Evolutionary conservation across 2,329 filamentous ascomycete species (phyloP).

Genomic region (Bretziella fagacearum): DNA sequence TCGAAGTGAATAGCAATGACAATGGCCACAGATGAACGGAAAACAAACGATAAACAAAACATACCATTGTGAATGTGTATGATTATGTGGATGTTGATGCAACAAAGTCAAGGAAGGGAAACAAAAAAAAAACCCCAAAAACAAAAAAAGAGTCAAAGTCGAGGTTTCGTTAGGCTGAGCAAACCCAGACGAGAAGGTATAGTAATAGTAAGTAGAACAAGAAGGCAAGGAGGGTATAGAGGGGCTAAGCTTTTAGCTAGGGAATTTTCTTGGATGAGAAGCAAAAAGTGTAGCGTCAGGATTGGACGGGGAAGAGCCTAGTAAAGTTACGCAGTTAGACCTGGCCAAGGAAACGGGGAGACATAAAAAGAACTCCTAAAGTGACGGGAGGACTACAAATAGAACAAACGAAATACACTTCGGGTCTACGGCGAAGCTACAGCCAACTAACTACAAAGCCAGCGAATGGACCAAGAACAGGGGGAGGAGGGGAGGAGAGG

Average conservation of each 20-base stretch:
- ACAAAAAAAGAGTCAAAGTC: conserved; percentile 3
- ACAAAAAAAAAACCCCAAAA: conserved; percentile 1
- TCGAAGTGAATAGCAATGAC: neutral
- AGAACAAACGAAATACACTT: neutral
- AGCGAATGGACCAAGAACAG: neutral
- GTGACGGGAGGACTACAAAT: no score
- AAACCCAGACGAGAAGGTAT: neutral
- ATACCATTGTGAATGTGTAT: conserved; percentile 13
- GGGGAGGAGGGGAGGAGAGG: conserved; percentile 6
- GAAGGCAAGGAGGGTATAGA: neutral
- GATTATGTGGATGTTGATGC: neutral
- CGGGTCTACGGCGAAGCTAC: neutral
- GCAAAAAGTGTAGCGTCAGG: no score
- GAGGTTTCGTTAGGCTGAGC: conserved; percentile 10
- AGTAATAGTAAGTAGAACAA: neutral
- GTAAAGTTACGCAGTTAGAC: no score
- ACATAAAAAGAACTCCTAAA: neutral
- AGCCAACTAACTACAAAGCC: neutral
- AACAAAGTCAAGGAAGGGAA: conserved; percentile 5
- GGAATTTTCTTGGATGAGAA: no score
- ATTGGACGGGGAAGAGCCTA: no score
- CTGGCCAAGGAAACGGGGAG: neutral
- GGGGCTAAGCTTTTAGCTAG: no score
- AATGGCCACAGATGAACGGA: neutral
- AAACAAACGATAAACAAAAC: neutral